Base-by-base conservation (phyloP, 2,329 filamentous ascomycete species). In the Colletotrichum magnum region DNA sequence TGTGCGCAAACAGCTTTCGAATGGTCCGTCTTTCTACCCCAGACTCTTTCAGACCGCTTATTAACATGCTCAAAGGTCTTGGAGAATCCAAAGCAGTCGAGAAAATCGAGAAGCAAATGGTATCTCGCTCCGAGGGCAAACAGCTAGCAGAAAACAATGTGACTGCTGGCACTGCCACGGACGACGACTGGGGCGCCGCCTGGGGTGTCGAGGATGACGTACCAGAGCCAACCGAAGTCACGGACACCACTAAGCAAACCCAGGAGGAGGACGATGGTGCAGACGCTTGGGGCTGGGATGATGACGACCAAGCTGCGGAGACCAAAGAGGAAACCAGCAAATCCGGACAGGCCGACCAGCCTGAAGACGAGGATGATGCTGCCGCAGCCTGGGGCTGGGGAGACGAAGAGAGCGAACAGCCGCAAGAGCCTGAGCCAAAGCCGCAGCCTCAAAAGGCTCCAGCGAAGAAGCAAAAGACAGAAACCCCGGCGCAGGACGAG, bases 261-360 rank as follows among this genome's bases (percentile, higher is more conserved):
- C 68, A 72, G 13, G 71, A 60, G 13, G 80, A 83, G 51, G 82
- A 86, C 24, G 84, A 86, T 9, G 83, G 80, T 1, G 83, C 83
- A 12, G 92, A 94, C 72, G 93, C 94, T 28, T 97, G 94, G 93
- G 94, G 93, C 3, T 97, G 94, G 93, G 93, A 90, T 24, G 94
- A 90, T 16, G 85, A 94, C 45, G 92, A 92, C 58, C 75, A 79
- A 48, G 73, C 77, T 71, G 72, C 78, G 59, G 72, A 81, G 73
- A 66, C 74, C 26, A 78, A 79, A 43, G 67, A 76, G 4, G 71
- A 77, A 16, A 71, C 75, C 10, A 32, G 74, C 64, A 58, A 18
- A 64, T 71, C n/a, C 67, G 9, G 72, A 39, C 56, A 72, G 59
- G 2, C 59, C 6, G 71, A 71, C n/a, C 71, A 41, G 28, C 12